phyloP scores from a whole-genome alignment of 2,329 filamentous ascomycete genomes.

The Penicillium hordei region DNA sequence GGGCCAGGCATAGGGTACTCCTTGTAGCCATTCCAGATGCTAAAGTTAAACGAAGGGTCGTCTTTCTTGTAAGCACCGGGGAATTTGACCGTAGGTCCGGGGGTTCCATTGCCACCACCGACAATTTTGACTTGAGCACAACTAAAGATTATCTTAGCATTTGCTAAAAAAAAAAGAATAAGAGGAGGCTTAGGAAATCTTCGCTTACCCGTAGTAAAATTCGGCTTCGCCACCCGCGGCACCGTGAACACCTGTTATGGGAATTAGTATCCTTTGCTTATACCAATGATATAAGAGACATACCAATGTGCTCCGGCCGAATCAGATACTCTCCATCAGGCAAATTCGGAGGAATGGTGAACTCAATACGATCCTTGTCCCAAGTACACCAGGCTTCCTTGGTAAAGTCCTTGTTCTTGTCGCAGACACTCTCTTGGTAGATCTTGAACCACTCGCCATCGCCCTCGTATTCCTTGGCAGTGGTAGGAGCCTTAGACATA shows the following conservation, averaged over 20 bases:
- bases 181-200: neutral
- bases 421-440: constrained; percentile 10
- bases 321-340: constrained; percentile 50
- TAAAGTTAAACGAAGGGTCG: constrained; percentile 22
- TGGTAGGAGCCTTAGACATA: constrained; percentile 23
- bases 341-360: constrained; percentile 46
- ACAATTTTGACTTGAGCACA: constrained; percentile 46
- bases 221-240: neutral
- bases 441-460: constrained; percentile 25
- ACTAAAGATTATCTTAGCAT: constrained; percentile 5
- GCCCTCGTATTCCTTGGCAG: constrained; percentile 15
- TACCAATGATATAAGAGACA: constrained; percentile 33
- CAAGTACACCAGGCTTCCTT: constrained; percentile 11
- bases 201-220: neutral
- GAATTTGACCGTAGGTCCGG: constrained; percentile 14
- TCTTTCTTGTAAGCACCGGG: constrained; percentile 17
- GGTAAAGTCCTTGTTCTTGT: constrained; percentile 7
- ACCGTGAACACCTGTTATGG: neutral
- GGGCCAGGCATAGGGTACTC: constrained; percentile 24
- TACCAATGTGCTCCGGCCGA: constrained; percentile 50
- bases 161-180: neutral
- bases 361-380: constrained; percentile 13
- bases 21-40: constrained; percentile 17
- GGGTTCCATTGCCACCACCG: constrained; percentile 39
- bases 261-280: neutral